Base-by-base conservation (phyloP, 345 rosid genomes). In the Euclidium syriacum region DNA sequence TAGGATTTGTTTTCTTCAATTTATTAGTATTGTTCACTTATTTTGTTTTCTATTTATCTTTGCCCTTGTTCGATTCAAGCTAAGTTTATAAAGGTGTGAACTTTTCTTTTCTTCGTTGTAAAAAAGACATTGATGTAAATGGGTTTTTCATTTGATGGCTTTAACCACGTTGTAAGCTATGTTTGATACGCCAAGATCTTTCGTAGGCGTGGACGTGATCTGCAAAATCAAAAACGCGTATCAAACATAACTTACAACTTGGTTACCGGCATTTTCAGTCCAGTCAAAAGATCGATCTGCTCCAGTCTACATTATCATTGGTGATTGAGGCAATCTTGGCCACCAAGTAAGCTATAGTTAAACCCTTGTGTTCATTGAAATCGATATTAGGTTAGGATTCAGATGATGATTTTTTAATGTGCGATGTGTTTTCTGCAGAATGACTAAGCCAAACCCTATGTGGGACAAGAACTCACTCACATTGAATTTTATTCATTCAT, bases 271-370 rank as follows among this genome's bases (percentile, higher is more conserved):
- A 29, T 52, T 11, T 84, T 85, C 68, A n/a, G 34, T 7, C 95
- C 86, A 0, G 71, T 81, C 10, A n/a, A 70, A 42, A 15, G 79
- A 87, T 72, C 77, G 46, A 36, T 74, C 81, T 7, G 95, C 95
- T n/a, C 85, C 90, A 0, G 81, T 87, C 36, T 84, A 87, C 73
- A 76, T 84, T 27, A 82, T 83, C 22, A 81, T 87, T 19, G 90
- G 90, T 0, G 90, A 87, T 27, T 86, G 95, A 41, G 95, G 90
- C 36, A 87, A 87, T 62, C 22, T 71, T 87, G 52, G 85, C 84
- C 24, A 80, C 46, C 41, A 78, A 76, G 90, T 87, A 75, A 78
- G 43, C 43, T 39, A 38, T 10, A 38, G 12, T 10, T 9, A 15
- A 33, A 16, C 16, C 10, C 24, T 16, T 6, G 47, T 14, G 32